Evolutionary conservation across 2,329 filamentous ascomycete species (phyloP).

Genomic region (Emmonsia crescens): DNA sequence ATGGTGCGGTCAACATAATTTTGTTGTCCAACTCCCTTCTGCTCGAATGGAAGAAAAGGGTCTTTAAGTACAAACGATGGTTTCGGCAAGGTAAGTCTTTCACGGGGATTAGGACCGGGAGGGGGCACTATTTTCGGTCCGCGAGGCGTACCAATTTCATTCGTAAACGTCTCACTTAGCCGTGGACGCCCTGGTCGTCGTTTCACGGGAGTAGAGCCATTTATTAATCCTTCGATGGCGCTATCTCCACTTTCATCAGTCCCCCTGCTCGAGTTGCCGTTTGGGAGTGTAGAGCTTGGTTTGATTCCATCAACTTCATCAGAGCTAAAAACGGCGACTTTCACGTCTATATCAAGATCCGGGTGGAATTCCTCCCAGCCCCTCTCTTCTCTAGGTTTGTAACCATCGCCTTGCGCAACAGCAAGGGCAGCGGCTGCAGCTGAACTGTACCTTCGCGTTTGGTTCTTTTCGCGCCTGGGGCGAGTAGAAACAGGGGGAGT

Average conservation of each 20-base stretch:
- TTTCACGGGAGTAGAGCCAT: constrained; percentile 28
- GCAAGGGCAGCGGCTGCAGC: constrained; percentile 77
- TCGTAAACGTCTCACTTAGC: constrained; percentile 50
- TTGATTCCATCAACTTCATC: constrained; percentile 73
- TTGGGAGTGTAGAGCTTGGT: constrained; percentile 27
- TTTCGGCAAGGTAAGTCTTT: constrained; percentile 39
- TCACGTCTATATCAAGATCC: constrained; percentile 77
- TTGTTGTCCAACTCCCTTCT: constrained; percentile 71
- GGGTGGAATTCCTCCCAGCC: constrained; percentile 98
- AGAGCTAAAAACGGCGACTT: constrained; percentile 66
- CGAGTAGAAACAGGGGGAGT: constrained; percentile 30
- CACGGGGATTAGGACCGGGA: constrained; percentile 40
- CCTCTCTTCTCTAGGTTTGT: constrained; percentile 92
- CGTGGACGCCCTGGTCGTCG: constrained; percentile 54
- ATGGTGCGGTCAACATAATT: constrained; percentile 94
- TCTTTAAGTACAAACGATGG: constrained; percentile 38
- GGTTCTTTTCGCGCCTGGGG: constrained; percentile 32
- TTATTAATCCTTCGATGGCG: constrained; percentile 35
- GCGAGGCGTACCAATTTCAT: constrained; percentile 48
- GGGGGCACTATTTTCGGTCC: constrained; percentile 41
- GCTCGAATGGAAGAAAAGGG: constrained; percentile 49
- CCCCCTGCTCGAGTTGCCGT: constrained; percentile 12
- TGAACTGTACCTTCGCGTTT: constrained; percentile 59
- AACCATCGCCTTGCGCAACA: constrained; percentile 84
- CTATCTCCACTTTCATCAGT: constrained; percentile 18